Evolutionary conservation across 2,329 filamentous ascomycete species (phyloP).

Genomic region (Botrytis sinoallii): DNA sequence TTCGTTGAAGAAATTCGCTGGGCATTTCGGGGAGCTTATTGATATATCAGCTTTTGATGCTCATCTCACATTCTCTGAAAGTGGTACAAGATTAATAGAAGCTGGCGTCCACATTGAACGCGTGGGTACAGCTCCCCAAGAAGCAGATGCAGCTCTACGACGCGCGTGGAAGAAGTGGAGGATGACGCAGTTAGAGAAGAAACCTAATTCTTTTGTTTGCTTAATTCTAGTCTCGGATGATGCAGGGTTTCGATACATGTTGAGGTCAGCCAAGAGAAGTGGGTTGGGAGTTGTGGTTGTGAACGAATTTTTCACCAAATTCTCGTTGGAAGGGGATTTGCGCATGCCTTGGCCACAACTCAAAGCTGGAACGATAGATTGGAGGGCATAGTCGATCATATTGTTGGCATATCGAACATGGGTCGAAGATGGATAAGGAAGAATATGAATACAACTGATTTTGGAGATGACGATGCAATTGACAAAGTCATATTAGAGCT

Average conservation of each 20-base stretch:
- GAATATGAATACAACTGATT: background rate
- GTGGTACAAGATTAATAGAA: background rate
- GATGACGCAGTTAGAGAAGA: background rate
- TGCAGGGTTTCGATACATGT: background rate
- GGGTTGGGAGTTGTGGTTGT: background rate
- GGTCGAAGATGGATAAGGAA: background rate
- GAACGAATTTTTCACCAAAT: no score
- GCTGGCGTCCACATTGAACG: background rate
- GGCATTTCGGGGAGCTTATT: background rate
- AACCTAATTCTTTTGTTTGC: background rate
- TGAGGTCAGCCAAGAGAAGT: background rate
- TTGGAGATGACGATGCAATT: background rate
- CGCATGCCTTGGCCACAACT: background rate
- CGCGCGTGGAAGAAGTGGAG: background rate
- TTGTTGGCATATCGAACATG: background rate
- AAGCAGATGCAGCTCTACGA: background rate
- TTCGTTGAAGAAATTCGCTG: background rate
- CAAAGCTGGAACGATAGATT: background rate
- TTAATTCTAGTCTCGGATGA: background rate
- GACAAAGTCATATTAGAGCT: background rate
- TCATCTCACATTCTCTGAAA: background rate
- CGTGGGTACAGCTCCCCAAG: background rate
- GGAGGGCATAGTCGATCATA: background rate
- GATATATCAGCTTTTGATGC: background rate
- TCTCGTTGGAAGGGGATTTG: background rate